Base-by-base conservation (phyloP, 495 filamentous ascomycete species). In the Penicillium pancosmium region DNA sequence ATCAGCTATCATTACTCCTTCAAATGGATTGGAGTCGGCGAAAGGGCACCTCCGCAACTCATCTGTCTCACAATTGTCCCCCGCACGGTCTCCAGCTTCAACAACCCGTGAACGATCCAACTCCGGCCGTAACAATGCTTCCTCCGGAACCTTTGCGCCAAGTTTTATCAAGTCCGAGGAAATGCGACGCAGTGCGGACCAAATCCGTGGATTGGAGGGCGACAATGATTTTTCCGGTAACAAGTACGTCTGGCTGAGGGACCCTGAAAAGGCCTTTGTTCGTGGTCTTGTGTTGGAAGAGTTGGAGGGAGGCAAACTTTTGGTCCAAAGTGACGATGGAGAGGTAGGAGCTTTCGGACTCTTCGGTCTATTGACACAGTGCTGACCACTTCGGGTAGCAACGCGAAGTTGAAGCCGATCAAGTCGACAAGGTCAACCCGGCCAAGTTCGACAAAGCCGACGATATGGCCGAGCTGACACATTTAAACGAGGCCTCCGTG, bases 211-310 rank as follows among this genome's bases (percentile, higher is more conserved):
- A 6, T 88, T 94, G 52, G 92, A 97, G 71, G 93, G 92, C 48
- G 92, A 96, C 68, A 96, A 94, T 74, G 95, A 98, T 80, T 97
- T 99, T 73, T 98, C 94, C 0, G 95, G 95, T n/a, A 96, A 92
- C 73, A 85, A 94, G 78, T 98, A 97, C 81, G 92, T 99, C 54
- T 99, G 95, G 95, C 77, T 98, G 64, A 87, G 86, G 71, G 92
- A 99, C 73, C 80, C 90, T 1, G 82, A 92, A 67, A 82, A 82
- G 57, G 94, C 94, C 5, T 99, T 99, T 69, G 84, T 97, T 18
- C 90, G 91, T 60, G 95, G 93, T 3, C 91, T 92, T 80, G 87
- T 99, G 19, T 79, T 97, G 54, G 88, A 97, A 64, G 93, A 97
- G 56, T 73, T 87, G 33, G 83, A 77, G 16, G 85, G 79, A 34